Base-by-base conservation (phyloP, 371 early-diverging fungal species). In the Catenaria anguillulae region DNA sequence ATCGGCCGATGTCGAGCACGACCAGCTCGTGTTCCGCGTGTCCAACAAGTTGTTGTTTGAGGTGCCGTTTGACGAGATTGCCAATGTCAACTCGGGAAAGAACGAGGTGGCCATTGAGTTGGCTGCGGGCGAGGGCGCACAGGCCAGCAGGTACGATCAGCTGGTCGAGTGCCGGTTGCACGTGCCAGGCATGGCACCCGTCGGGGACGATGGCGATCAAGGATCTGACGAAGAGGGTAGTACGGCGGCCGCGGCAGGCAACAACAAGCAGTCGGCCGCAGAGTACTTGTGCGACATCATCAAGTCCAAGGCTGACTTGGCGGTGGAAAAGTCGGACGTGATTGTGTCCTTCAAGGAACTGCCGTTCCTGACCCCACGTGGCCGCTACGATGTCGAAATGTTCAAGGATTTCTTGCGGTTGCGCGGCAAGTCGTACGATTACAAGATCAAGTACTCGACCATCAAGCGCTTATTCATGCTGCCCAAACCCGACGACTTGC, bases 381-480 rank as follows among this genome's bases (percentile, higher is more conserved):
- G 96, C 63, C 90, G 97, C 67, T 96, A 90, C 81, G 87, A 88
- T 60, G 85, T 97, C 68, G 95, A 96, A 65, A 84, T 97, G 84
- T 91, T 88, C 73, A 81, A 84, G 60, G 79, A 83, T 36, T 93
- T 91, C 66, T 73, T 96, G 68, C 90, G 98, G 55, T 77, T 97
- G 42, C 93, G 93, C 58, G 98, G 98, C 66, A 95, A 93, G 72
- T 90, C 94, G 0, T 91, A 96, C 78, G 95, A 97, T 71, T 96
- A 95, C 84, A 92, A 93, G 75, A 87, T 97, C 64, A 74, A 84
- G 60, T 95, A 92, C 75, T 80, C 78, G 45, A 83, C 82, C 64
- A 86, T 97, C 60, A 82, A 79, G 67, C 79, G 84, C 54, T 65
- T 97, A 63, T 92, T 94, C 66, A 75, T 90, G 68, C 74, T 97